Conservation (phyloP, 78 protist genomes). For the Polysphondylium violaceum region DNA sequence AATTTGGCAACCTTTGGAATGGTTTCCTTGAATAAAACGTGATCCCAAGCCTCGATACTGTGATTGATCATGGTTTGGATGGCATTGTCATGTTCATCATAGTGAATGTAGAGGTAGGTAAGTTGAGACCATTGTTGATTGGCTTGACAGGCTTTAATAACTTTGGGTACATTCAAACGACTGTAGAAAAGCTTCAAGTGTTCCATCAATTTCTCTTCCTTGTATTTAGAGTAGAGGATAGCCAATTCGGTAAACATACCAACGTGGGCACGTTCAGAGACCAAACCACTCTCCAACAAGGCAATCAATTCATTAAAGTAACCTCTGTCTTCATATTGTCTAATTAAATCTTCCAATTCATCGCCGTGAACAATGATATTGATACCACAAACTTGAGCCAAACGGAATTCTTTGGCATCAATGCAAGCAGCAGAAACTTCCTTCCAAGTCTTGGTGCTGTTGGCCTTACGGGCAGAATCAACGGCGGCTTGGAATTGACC, state of each 20-base stretch:
- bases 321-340: constrained; percentile 94
- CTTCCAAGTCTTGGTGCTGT: constrained; percentile 96
- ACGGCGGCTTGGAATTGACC: constrained; percentile 96
- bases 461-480: constrained; percentile 99
- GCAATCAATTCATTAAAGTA: constrained; percentile 94
- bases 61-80: constrained; percentile 96
- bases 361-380: constrained; percentile 96
- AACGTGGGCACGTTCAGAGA: constrained; percentile 97
- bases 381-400: constrained; percentile 98
- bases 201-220: constrained; percentile 98
- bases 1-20: constrained; percentile 93
- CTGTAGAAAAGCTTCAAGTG: constrained; percentile 94
- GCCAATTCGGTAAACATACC: constrained; percentile 99
- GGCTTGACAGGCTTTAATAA: constrained; percentile 92
- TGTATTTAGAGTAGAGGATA: constrained; percentile 95
- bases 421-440: constrained; percentile 98
- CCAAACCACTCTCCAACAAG: constrained; percentile 95
- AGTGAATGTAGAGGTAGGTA: constrained; percentile 94
- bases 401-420: constrained; percentile 96
- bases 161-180: constrained; percentile 96
- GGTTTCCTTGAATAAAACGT: constrained; percentile 94
- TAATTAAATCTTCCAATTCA: constrained; percentile 93
- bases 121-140: constrained; percentile 96
- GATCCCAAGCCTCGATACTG: constrained; percentile 97
- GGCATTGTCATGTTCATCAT: constrained; percentile 99